Evolutionary conservation across 306 rosid genomes (phyloP).

Genomic region (Castanopsis chinensis): DNA sequence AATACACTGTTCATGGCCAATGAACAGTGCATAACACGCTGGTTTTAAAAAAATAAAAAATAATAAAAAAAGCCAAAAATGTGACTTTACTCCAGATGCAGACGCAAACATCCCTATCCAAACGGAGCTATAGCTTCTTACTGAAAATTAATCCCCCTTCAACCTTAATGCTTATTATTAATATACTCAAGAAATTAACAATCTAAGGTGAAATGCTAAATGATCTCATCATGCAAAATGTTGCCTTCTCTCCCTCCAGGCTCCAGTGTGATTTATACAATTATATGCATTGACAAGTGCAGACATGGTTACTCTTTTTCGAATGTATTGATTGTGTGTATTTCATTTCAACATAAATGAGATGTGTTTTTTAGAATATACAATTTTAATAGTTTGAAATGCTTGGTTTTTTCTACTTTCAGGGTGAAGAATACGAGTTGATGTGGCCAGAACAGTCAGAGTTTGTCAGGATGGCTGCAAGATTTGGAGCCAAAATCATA

Average conservation of each 20-base stretch:
- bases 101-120: too few species aligned
- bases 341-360: background rate
- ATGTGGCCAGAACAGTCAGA: slow-evolving; percentile 94
- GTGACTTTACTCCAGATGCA: too few species aligned
- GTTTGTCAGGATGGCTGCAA: slow-evolving; percentile 91
- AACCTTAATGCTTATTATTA: background rate
- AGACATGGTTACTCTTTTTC: background rate
- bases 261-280: background rate
- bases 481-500: slow-evolving; percentile 90
- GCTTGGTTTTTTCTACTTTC: background rate
- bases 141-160: background rate
- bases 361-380: background rate
- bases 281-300: background rate
- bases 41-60: too few species aligned
- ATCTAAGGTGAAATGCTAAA: background rate
- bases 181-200: background rate
- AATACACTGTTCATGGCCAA: too few species aligned
- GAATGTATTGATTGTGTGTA: background rate
- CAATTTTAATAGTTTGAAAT: background rate
- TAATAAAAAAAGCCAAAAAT: too few species aligned
- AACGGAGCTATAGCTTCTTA: background rate
- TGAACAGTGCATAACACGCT: too few species aligned
- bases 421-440: slow-evolving; percentile 89
- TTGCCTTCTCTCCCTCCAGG: background rate
- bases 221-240: background rate